A percentile compares a stretch with the other conserved stretches of the same genome.
Conservation (phyloP, 345 rosid genomes). For the Rhizophora apiculata region DNA sequence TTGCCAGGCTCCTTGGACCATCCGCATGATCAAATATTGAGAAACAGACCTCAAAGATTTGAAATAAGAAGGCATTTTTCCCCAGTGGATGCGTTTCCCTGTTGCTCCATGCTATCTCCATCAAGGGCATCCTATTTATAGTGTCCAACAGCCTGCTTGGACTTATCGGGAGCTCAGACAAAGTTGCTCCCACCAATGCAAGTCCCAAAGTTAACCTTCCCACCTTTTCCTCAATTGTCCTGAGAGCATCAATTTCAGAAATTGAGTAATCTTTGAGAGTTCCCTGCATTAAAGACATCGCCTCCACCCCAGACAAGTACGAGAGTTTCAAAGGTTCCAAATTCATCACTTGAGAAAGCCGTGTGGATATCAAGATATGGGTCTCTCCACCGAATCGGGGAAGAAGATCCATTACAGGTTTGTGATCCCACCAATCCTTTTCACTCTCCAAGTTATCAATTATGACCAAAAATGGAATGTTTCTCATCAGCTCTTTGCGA, state of each 20-base stretch:
- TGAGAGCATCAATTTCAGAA: slow-evolving; percentile 66
- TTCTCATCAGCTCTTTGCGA: slow-evolving; percentile 83
- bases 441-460: slow-evolving; percentile 92
- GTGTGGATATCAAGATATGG: slow-evolving; percentile 76
- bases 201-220: slow-evolving; percentile 79
- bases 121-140: slow-evolving; percentile 72
- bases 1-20: slow-evolving; percentile 86
- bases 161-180: slow-evolving; percentile 84
- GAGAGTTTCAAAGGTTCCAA: slow-evolving; percentile 80
- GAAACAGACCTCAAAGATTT: slow-evolving; percentile 91
- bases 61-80: slow-evolving; percentile 61
- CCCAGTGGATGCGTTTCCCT: slow-evolving; percentile 45
- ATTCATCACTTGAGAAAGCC: slow-evolving; percentile 74
- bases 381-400: slow-evolving; percentile 96
- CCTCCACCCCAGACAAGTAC: slow-evolving; percentile 79
- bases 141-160: slow-evolving; percentile 90
- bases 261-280: slow-evolving; percentile 54
- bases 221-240: slow-evolving; percentile 76
- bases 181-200: slow-evolving; percentile 70
- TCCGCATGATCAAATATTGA: slow-evolving; percentile 93
- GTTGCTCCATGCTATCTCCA: slow-evolving; percentile 60
- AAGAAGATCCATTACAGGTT: slow-evolving; percentile 91
- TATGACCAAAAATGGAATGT: slow-evolving; percentile 80
- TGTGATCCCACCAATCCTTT: slow-evolving; percentile 96
- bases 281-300: slow-evolving; percentile 83